Evolutionary conservation across 2,329 filamentous ascomycete genomes (phyloP).

Genomic region (Neodidymelliopsis sp.): DNA sequence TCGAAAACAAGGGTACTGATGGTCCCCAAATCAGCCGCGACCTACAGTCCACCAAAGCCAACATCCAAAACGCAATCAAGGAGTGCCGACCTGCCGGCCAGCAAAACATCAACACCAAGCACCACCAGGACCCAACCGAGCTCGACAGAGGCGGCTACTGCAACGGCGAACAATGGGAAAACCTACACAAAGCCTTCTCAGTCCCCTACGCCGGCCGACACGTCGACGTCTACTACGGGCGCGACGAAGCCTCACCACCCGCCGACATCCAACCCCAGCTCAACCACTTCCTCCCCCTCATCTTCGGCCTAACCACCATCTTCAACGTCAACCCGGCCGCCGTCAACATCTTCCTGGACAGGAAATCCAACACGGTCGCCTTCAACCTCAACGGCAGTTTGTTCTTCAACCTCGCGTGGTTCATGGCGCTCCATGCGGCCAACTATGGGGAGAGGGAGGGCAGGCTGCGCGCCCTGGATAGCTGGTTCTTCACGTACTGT

Average conservation of each 20-base stretch:
- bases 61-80: conserved; percentile 48
- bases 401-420: conserved; percentile 94
- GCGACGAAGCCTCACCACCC: conserved; percentile 35
- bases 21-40: conserved; percentile 46
- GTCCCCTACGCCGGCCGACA: conserved; percentile 44
- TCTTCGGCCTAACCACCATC: conserved; percentile 44
- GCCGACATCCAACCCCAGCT: conserved; percentile 38
- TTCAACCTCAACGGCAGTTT: conserved; percentile 89
- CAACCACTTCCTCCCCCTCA: conserved; percentile 41
- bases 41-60: conserved; percentile 44
- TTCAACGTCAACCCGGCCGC: conserved; percentile 74
- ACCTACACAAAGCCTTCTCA: conserved; percentile 47
- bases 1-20: conserved; percentile 29
- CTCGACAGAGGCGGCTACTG: conserved; percentile 49
- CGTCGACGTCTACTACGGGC: conserved; percentile 47
- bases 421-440: conserved; percentile 73
- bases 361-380: conserved; percentile 80
- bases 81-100: conserved; percentile 46
- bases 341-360: conserved; percentile 89
- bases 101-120: conserved; percentile 43
- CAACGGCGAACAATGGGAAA: conserved; percentile 48
- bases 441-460: conserved; percentile 37
- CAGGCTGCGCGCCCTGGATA: conserved; percentile 64
- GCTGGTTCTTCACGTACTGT: conserved; percentile 95
- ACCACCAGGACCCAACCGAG: conserved; percentile 48